Conservation (phyloP, 2,329 filamentous ascomycete species). For the Ascochyta pisi region DNA sequence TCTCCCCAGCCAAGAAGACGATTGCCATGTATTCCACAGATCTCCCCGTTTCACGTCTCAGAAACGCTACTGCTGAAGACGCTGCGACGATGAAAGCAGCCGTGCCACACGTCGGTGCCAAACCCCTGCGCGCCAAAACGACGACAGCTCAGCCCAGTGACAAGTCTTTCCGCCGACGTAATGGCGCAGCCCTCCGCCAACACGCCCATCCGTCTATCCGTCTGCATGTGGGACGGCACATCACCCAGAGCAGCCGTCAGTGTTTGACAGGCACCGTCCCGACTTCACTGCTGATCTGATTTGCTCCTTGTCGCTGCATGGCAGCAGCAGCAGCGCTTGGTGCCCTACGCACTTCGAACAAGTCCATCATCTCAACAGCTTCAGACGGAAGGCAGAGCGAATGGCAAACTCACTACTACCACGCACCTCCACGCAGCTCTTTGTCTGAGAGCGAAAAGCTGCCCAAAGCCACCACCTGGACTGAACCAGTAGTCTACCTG, state of each 20-base stretch:
- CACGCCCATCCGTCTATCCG: slow-evolving; percentile 13
- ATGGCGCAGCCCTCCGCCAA: slow-evolving; percentile 9
- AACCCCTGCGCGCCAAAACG: neutral
- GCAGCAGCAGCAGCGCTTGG: neutral
- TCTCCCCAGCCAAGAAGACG: slow-evolving; percentile 3
- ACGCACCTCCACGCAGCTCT: neutral
- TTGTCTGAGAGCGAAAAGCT: neutral
- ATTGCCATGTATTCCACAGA: slow-evolving; percentile 6
- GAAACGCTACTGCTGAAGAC: slow-evolving; percentile 7
- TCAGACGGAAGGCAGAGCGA: neutral
- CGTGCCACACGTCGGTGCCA: neutral
- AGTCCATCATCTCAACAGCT: neutral
- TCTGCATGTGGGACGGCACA: slow-evolving; percentile 3
- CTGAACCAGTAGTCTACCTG: neutral
- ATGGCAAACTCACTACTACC: neutral
- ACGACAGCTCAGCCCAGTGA: neutral
- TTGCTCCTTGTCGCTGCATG: neutral
- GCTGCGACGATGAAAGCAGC: slow-evolving; percentile 9
- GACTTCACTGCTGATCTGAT: neutral
- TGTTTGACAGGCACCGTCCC: slow-evolving; percentile 1
- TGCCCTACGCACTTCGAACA: neutral
- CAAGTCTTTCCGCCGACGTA: neutral
- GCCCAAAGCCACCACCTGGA: neutral
- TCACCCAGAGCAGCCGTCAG: neutral
- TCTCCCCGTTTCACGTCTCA: slow-evolving; percentile 1